phyloP scores from a whole-genome alignment of 129 eudicot species.

The carrot (Daucus carota) region DH1_v3.0 NC_030386.2:29854001-29854500 shows the following conservation, averaged over 20 bases:
- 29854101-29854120: not conserved
- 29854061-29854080: not conserved
- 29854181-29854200: conserved; percentile 38
- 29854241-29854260: conserved; percentile 14
- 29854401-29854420: not conserved
- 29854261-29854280: conserved; percentile 20
- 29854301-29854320: not conserved
- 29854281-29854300: conserved; percentile 12
- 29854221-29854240: not conserved
- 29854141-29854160: conserved; percentile 28
- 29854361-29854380: not conserved
- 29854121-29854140: not conserved
- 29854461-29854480: not conserved
- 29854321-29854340: conserved; percentile 1
- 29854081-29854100: not conserved
- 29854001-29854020: conserved; percentile 43
- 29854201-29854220: conserved; percentile 18
- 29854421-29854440: not conserved
- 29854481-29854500: not conserved
- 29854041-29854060: not conserved
- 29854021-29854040: conserved; percentile 3
- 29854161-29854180: conserved; percentile 42
- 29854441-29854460: not conserved
- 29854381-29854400: not conserved
- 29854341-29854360: not conserved